Percentiles rank a stretch among this genome's conserved stretches.
phyloP scores from a whole-genome alignment of 176 grass and related monocot genomes.

The Tillandsia fasciculata region DNA sequence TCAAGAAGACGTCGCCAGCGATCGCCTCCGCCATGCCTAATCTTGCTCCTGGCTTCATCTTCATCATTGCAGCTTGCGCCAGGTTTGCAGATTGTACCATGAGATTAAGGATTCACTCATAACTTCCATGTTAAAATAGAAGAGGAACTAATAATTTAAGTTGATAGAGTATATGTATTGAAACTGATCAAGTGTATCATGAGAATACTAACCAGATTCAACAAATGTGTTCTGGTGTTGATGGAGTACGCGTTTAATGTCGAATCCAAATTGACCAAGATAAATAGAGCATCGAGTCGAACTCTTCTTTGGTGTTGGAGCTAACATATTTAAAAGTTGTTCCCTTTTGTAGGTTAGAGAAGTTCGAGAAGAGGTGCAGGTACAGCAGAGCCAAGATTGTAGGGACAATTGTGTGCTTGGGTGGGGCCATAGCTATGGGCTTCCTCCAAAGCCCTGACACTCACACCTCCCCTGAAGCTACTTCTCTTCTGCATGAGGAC shows the following conservation, averaged over 20 bases:
- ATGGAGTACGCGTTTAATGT: too few relatives aligned
- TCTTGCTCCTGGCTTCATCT: conserved; percentile 43
- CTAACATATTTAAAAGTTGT: not conserved
- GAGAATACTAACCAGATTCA: too few relatives aligned
- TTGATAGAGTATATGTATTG: too few relatives aligned
- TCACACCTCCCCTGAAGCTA: not conserved
- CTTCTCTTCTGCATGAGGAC: not conserved
- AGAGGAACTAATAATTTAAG: too few relatives aligned
- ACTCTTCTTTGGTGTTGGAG: not conserved
- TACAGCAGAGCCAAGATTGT: conserved; percentile 51
- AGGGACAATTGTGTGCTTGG: conserved; percentile 54
- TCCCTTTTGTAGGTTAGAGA: conserved; percentile 37
- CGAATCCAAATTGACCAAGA: too few relatives aligned
- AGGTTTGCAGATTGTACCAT: conserved; percentile 17
- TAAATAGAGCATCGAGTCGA: too few relatives aligned
- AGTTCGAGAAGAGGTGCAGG: conserved; percentile 42
- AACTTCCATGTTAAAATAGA: too few relatives aligned
- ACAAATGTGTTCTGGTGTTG: too few relatives aligned
- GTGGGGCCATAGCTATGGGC: conserved; percentile 46
- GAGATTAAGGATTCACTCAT: not conserved
- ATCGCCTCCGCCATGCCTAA: conserved; percentile 56
- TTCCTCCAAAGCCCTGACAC: conserved; percentile 34
- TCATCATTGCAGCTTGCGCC: conserved; percentile 37
- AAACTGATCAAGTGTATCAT: too few relatives aligned
- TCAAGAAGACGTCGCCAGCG: conserved; percentile 28